Evolutionary conservation across 2,329 filamentous ascomycete genomes (phyloP).

Genomic region (Cyphellophora europaea): DNA sequence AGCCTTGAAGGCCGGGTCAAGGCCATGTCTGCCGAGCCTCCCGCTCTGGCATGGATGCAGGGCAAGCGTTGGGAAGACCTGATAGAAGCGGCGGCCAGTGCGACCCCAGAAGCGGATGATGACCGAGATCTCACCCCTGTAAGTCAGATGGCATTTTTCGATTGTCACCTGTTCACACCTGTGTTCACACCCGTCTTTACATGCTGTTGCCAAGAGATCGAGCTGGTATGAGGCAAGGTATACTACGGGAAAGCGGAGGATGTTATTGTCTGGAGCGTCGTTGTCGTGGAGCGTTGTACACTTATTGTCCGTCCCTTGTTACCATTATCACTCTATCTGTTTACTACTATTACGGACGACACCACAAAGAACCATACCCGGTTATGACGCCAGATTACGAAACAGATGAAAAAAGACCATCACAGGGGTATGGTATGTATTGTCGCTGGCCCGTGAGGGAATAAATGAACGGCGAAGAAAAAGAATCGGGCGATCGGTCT

Average conservation of each 20-base stretch:
- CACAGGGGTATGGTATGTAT: slow-evolving; percentile 5
- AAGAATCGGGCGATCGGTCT: neutral
- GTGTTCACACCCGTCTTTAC: too few species aligned
- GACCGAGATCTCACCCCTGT: slow-evolving; percentile 80
- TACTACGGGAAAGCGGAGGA: neutral
- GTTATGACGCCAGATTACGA: slow-evolving; percentile 1
- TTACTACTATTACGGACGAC: slow-evolving; percentile 1
- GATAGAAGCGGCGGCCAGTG: slow-evolving; percentile 87
- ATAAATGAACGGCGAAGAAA: neutral
- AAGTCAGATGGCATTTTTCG: slow-evolving; percentile 35
- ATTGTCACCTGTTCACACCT: slow-evolving; percentile 23
- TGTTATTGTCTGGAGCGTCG: slow-evolving; percentile 1
- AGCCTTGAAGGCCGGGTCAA: slow-evolving; percentile 65
- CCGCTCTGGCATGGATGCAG: slow-evolving; percentile 54
- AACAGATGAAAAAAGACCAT: too few species aligned
- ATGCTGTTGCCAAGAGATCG: slow-evolving; percentile 21
- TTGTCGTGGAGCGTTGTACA: slow-evolving; percentile 1
- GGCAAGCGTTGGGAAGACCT: slow-evolving; percentile 94
- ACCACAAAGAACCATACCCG: neutral
- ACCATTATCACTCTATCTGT: slow-evolving; percentile 4
- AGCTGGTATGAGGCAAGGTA: slow-evolving; percentile 21
- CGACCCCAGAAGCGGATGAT: slow-evolving; percentile 73
- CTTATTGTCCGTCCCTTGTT: slow-evolving; percentile 5
- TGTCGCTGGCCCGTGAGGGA: neutral
- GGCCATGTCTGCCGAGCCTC: slow-evolving; percentile 76